Conservation (phyloP, 2,329 filamentous ascomycete species). For the Blastomyces silverae region DNA sequence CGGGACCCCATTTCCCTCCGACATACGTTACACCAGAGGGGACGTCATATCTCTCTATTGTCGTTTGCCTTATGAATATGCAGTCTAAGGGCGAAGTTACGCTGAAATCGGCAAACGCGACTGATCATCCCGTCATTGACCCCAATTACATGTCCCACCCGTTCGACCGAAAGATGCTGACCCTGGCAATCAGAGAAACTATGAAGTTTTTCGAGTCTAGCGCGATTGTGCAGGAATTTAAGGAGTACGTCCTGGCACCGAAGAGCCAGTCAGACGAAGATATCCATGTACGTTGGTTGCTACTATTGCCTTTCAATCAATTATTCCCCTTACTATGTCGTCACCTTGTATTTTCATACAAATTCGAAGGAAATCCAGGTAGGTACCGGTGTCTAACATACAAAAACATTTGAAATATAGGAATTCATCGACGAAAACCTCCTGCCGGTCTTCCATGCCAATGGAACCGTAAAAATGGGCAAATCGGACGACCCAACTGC, state of each 20-base stretch:
- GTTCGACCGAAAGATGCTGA: constrained; percentile 15
- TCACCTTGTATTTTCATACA: neutral
- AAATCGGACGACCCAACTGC: constrained; percentile 15
- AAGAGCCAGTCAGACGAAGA: constrained; percentile 13
- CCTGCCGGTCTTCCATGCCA: constrained; percentile 14
- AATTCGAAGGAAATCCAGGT: neutral
- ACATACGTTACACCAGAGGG: constrained; percentile 4
- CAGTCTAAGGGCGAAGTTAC: constrained; percentile 18
- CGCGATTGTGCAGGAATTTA: constrained; percentile 2
- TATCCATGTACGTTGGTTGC: constrained; percentile 10
- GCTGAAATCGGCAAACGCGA: constrained; percentile 16
- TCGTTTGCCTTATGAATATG: constrained; percentile 14
- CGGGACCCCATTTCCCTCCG: neutral
- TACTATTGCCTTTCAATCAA: neutral
- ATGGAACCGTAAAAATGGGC: constrained; percentile 18
- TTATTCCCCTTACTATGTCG: neutral
- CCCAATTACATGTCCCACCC: constrained; percentile 17
- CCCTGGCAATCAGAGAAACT: constrained; percentile 11
- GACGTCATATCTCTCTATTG: neutral
- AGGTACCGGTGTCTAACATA: neutral
- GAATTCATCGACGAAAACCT: constrained; percentile 8
- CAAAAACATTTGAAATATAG: neutral
- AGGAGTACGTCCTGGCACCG: neutral
- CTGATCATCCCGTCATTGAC: constrained; percentile 15
- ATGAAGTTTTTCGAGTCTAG: constrained; percentile 13